These are phyloP conservation scores for Collybia sordida DNA, from an alignment of 768 basidiomycete genomes.

Conservation along the genomic window DNA sequence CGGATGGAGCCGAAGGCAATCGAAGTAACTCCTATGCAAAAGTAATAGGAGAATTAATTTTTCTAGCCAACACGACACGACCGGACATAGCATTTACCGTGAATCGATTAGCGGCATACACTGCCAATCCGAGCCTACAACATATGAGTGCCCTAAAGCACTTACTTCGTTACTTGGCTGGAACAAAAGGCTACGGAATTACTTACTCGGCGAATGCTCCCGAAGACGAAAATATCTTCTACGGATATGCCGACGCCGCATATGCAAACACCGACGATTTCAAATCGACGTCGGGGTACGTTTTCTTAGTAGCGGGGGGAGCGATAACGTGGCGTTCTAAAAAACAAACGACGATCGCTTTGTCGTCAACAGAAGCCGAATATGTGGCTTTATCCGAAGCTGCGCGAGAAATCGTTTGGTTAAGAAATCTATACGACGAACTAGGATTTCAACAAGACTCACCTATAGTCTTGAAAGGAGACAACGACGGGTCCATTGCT, in stretches of 20 bases:
- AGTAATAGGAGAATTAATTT: background rate
- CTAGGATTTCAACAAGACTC: background rate
- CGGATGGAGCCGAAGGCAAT: background rate
- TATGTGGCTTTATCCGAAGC: background rate
- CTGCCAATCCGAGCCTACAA: background rate
- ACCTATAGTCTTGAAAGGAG: background rate
- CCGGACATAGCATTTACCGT: background rate
- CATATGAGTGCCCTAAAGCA: background rate
- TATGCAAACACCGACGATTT: background rate
- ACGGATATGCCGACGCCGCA: background rate
- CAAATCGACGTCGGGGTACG: constrained; percentile 20
- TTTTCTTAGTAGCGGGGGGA: constrained; percentile 29
- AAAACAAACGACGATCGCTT: background rate
- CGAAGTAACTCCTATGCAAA: constrained; percentile 2
- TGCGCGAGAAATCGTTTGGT: background rate
- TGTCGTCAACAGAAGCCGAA: background rate
- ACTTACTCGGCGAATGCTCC: background rate
- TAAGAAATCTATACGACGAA: background rate
- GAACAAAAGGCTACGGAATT: background rate
- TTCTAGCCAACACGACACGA: background rate
- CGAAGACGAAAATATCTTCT: background rate
- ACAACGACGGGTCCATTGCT: background rate
- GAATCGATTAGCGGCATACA: constrained; percentile 1
- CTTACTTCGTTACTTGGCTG: background rate
- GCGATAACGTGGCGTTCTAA: constrained; percentile 37